phyloP scores from a whole-genome alignment of 306 rosid species.

The Pterocarpus macrocarpus region DNA sequence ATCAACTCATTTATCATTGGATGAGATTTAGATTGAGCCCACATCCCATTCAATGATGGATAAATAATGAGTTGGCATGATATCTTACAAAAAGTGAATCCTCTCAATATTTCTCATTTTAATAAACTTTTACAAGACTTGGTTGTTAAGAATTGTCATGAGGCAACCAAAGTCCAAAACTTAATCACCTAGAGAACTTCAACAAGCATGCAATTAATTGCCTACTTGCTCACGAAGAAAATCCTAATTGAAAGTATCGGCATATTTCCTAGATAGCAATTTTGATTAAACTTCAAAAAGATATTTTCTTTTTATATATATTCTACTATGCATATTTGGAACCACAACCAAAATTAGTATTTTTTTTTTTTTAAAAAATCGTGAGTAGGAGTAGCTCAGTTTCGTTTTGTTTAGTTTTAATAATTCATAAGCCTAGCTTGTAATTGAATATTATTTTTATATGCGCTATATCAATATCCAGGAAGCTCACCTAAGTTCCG shows the following conservation, averaged over 20 bases:
- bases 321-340: neutral
- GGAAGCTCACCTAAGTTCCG: constrained; percentile 47
- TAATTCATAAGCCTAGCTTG: constrained; percentile 1
- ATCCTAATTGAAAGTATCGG: neutral
- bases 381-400: neutral
- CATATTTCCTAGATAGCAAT: no score
- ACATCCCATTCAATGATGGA: no score
- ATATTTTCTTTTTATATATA: no score
- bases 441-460: neutral
- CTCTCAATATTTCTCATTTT: no score
- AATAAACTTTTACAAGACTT: neutral
- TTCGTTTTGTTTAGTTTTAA: neutral
- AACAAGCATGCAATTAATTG: neutral
- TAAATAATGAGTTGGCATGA: no score
- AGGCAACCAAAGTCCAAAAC: neutral
- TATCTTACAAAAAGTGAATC: no score
- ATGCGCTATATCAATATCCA: constrained; percentile 6
- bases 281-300: neutral
- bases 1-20: no score
- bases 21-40: no score
- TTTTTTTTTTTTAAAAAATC: neutral
- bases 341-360: neutral
- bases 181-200: neutral
- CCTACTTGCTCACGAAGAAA: neutral
- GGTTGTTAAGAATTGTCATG: neutral